Evolutionary conservation across 2,329 filamentous ascomycete genomes (phyloP).

Genomic region (Pyrenophora graminea): DNA sequence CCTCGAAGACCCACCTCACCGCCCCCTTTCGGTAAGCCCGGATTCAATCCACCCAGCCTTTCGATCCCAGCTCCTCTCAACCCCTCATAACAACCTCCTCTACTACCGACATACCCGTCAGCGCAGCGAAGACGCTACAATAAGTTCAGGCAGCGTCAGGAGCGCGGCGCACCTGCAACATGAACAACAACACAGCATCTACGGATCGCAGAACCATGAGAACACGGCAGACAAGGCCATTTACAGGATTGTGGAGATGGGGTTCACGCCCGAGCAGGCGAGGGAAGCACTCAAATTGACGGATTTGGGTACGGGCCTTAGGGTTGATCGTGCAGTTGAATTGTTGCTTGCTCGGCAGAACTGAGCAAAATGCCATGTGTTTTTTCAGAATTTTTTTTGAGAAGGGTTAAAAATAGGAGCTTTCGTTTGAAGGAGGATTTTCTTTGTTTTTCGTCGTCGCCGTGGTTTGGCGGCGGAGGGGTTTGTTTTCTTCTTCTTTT

Average conservation of each 20-base stretch:
- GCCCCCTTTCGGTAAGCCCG: constrained; percentile 7
- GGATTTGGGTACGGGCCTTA: constrained; percentile 63
- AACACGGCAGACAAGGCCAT: constrained; percentile 63
- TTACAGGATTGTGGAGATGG: constrained; percentile 62
- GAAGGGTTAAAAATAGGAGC: no score
- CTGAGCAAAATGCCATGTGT: neutral
- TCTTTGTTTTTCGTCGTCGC: no score
- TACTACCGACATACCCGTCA: neutral
- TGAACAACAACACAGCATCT: constrained; percentile 37
- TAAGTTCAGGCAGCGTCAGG: constrained; percentile 11
- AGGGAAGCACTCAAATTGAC: constrained; percentile 62
- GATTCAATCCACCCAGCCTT: constrained; percentile 28
- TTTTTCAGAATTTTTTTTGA: no score
- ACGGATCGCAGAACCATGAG: constrained; percentile 44
- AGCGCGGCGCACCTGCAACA: constrained; percentile 36
- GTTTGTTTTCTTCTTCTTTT: neutral
- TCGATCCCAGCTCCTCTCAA: constrained; percentile 9
- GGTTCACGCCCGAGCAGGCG: constrained; percentile 60
- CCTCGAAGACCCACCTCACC: constrained; percentile 31
- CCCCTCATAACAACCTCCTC: neutral
- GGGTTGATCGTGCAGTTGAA: constrained; percentile 62
- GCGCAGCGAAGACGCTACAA: neutral
- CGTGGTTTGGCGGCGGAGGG: no score
- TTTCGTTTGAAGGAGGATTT: no score
- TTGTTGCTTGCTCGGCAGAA: constrained; percentile 49